Evolutionary conservation across 2,329 filamentous ascomycete genomes (phyloP), one percentile per base, ranked within the genome.

Genomic region (Sporothrix pallida): DNA sequence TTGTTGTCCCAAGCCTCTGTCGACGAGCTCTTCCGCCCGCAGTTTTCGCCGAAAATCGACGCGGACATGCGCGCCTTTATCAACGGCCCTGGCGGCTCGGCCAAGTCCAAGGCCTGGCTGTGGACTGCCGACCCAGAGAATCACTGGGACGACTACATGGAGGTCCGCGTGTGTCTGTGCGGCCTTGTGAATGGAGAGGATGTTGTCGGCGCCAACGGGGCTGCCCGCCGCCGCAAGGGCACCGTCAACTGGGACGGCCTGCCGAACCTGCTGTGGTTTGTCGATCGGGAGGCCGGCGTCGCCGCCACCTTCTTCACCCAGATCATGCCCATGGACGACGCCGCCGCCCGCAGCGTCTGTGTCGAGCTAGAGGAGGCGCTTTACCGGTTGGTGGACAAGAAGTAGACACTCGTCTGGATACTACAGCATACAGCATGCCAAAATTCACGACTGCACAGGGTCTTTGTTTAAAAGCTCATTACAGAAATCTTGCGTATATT

Each of bases 241-340:
- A 86, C 84, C 0, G 77, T 86, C 72, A 82, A 80, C 2, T 86
- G 84, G 85, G 84, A 83, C 8, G 86, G 85, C 2, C 84, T 84
- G 0, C 52, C 83, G 75, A 85, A 84, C 0, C 76, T 86, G 26
- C 69, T 81, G 2, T 87, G 85, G 86, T 87, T 87, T 23, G 80
- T 86, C 71, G 85, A 86, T 76, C 83, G 84, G 0, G 83, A 83
- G 79, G 85, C 84, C 75, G 81, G 82, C 15, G 74, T 86, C 4
- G 70, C 70, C 1, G 70, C 70, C 20, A 65, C 70, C 1, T 20
- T 67, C 7, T 67, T 67, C 10, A 67, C 63, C 5, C 63, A 67
- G 44, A 26, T 50, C 44, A 67, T 67, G 63, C 63, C 63, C 3
- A 67, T 67, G 63, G 63, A 67, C 42, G 63, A 67, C 44, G 20